Base-by-base conservation (phyloP, 2,329 filamentous ascomycete genomes). In the Akanthomyces muscarius region DNA sequence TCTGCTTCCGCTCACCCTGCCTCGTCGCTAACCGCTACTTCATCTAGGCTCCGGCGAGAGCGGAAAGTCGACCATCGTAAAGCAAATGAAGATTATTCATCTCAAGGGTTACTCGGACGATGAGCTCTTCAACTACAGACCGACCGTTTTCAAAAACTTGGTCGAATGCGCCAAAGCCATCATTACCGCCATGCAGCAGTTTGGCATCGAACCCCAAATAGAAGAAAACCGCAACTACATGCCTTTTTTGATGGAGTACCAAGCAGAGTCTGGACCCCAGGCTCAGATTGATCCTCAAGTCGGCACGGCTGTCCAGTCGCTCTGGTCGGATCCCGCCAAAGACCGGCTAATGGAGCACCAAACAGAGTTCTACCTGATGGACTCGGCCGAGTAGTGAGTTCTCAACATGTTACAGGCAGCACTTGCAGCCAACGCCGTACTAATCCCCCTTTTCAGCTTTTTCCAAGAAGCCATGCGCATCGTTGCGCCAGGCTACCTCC, bases 41-140 rank as follows among this genome's bases (percentile, higher is more conserved):
- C 28, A 1, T 28, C 68, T 75, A 97, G 95, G 95, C 68, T 98
- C 95, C 68, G 95, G 95, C 68, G 95, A 99, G 81, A 98, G 94
- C 77, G 95, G 95, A 69, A 99, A 99, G 79, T 98, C 95, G 64
- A 99, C 95, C 11, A 98, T 99, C 71, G 95, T 99, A 69, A 99
- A 99, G 78, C 95, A 99, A 83, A 99, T 99, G 95, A 99, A 98
- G 80, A 99, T 99, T 71, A 98, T 99, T 73, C 95, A 99, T 74
- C 89, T 98, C 71, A 97, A 97, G 78, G 95, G 95, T 65, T 99
- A 99, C 78, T 93, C 91, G 13, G 87, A 92, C 69, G 94, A 98
- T 71, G 95, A 99, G 77, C 83, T 98, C 56, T 90, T 90, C 71
- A 89, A 97, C 74, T 98, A 98, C 80, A 90, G 95, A 64, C 86